Conservation (phyloP, 2,329 filamentous ascomycete genomes). For the Herpotrichia juniperi region DNA sequence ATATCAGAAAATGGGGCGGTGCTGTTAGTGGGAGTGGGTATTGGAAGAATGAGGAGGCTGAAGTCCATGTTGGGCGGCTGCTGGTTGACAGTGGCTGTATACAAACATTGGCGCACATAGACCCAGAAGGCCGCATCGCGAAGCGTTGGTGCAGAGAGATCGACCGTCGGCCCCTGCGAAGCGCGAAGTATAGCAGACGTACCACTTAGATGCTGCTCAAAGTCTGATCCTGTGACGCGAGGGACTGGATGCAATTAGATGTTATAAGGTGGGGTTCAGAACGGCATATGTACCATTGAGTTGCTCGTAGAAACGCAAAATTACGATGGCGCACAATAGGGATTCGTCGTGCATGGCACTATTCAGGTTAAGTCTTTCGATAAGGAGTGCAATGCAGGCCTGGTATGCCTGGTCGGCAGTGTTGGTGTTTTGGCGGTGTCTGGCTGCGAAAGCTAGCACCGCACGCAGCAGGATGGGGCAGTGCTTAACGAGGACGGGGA, state of each 20-base stretch:
- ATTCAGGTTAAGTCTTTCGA: conserved; percentile 32
- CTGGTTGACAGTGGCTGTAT: conserved; percentile 40
- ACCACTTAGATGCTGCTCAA: conserved; percentile 35
- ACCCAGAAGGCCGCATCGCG: conserved; percentile 42
- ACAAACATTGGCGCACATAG: conserved; percentile 40
- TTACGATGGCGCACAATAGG: conserved; percentile 39
- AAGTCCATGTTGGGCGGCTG: conserved; percentile 38
- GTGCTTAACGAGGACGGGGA: conserved; percentile 32
- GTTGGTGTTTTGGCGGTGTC: conserved; percentile 26
- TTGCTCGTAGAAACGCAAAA: conserved; percentile 39
- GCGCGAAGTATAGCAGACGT: conserved; percentile 37
- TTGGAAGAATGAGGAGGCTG: conserved; percentile 29
- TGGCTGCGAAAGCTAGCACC: conserved; percentile 36
- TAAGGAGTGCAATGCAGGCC: conserved; percentile 36
- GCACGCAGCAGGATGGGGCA: conserved; percentile 37
- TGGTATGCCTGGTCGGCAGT: conserved; percentile 32
- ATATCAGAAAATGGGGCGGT: conserved; percentile 31
- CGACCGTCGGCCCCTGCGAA: conserved; percentile 31
- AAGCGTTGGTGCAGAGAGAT: conserved; percentile 39
- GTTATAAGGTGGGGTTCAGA: background rate
- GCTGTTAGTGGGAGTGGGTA: conserved; percentile 26
- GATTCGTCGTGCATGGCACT: conserved; percentile 34
- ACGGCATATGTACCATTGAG: conserved; percentile 32
- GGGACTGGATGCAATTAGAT: conserved; percentile 21
- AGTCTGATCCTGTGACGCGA: conserved; percentile 33